Percentiles rank a stretch among this genome's conserved stretches.
Conservation (phyloP, 768 basidiomycete genomes). For the Agrocybe praecox region DNA sequence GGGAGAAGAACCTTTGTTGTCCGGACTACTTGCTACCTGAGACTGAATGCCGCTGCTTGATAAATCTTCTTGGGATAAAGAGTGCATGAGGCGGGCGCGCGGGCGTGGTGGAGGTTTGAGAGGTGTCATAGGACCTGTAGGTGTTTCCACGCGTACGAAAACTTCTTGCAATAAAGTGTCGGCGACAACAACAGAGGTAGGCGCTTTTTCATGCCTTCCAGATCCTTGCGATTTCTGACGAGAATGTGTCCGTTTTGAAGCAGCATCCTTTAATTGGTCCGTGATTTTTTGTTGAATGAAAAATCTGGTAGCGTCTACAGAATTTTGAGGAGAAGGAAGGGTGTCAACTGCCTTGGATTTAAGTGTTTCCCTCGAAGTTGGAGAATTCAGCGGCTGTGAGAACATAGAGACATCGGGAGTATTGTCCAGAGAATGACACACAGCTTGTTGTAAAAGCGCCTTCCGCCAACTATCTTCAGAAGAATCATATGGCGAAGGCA, state of each 20-base stretch:
- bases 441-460: conserved; percentile 74
- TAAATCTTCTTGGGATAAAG: conserved; percentile 30
- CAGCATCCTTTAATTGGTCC: conserved; percentile 38
- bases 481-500: conserved; percentile 50
- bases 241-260: conserved; percentile 24
- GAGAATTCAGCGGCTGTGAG: conserved; percentile 38
- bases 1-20: conserved; percentile 11
- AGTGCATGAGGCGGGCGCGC: neutral
- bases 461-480: conserved; percentile 74
- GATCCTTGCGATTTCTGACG: conserved; percentile 32
- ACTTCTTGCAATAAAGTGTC: conserved; percentile 17
- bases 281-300: conserved; percentile 31
- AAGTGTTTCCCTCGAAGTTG: conserved; percentile 43
- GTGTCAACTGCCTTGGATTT: conserved; percentile 17
- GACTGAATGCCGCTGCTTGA: conserved; percentile 29
- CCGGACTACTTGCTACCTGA: conserved; percentile 12
- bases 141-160: conserved; percentile 64
- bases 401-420: conserved; percentile 51
- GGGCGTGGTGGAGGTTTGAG: conserved; percentile 67
- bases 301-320: conserved; percentile 25
- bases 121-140: conserved; percentile 58
- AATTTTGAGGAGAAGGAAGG: conserved; percentile 13
- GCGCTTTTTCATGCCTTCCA: conserved; percentile 22
- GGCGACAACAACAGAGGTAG: conserved; percentile 25
- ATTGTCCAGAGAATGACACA: conserved; percentile 72